Evolutionary conservation across 2,329 filamentous ascomycete species (phyloP), one percentile per base, ranked within the genome.

Genomic region (Talaromyces funiculosus): DNA sequence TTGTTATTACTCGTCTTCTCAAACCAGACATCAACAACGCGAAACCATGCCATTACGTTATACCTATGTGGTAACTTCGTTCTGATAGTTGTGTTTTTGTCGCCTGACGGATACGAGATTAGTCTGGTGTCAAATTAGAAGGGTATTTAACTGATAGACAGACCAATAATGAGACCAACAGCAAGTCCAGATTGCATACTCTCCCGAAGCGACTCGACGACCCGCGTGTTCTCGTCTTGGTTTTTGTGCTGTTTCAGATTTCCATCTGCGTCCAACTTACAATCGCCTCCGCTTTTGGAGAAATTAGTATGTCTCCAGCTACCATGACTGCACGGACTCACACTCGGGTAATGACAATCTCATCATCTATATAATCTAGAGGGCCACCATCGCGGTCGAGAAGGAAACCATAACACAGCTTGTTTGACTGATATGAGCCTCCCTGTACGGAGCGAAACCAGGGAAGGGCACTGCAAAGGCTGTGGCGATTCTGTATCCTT

Each of bases 11-110:
- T n/a, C 1, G 76, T 70, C 62, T 78, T 81, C 66, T 92, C 89
- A 10, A 74, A 77, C 89, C 89, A 92, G 0, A 90, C 77, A 53
- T 87, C 77, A 0, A 86, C 88, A 12, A 89, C 77, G 53, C 86
- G 83, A 69, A 90, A 92, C 70, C 81, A 86, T n/a, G 80, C 87
- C 43, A 92, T 77, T 0, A 90, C 84, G 59, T 82, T 85, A 66
- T 86, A 91, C 0, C 80, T 75, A 61, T 86, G 78, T 0, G 82
- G 81, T 7, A 86, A 75, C 26, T 77, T 74, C 1, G 78, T 79
- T 0, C 78, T 77, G 18, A 81, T 76, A 22, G 78, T 69, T 3
- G 70, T 68, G 63, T 86, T 83, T 57, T 80, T 71, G 16, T 80
- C 70, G 1, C 87, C 86, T 80, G 68, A 62, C 40, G 12, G 45